Evolutionary conservation across 345 rosid species (phyloP), one percentile per base, ranked within the genome.

Genomic region (Isatis tinctoria): DNA sequence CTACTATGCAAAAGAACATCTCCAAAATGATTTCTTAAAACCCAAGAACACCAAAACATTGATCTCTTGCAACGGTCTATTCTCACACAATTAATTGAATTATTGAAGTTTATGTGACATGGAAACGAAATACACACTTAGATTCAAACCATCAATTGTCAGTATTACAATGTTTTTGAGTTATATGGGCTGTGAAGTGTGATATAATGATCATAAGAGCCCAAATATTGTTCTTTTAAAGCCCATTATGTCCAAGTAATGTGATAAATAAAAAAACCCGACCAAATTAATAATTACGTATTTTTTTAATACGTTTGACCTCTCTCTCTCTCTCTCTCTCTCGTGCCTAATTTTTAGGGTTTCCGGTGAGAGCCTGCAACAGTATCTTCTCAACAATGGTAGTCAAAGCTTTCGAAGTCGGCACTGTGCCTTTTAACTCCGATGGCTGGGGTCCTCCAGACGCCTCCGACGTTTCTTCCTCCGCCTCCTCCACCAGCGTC

Each of bases 391-490:
- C 62, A 43, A 60, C 48, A 62, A 78, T 78, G 78, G 81, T 52
- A 4, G 72, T 67, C 27, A 75, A 65, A 74, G 86, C 78, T 2
- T 88, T 94, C 65, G 93, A 91, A 78, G 80, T 88, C n/a, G 86
- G 87, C 62, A 76, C 88, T 8, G 92, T 91, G 2, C 96, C 90
- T 17, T 94, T 86, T 84, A 91, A 94, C 22, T 83, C 97, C 35
- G 97, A 90, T 60, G 99, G 99, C 0, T 92, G 97, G 97, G 97
- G 97, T 6, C 99, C 97, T 0, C 91, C 87, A 17, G 70, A 69
- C 6, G 59, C 79, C 13, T 62, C 74, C 5, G 74, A 60, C 22
- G 33, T 41, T 32, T 67, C 65, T 4, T 64, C 77, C n/a, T 40
- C 86, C 53, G 30, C 84, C 49, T 17, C 87, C n/a, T 35, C 86